Base-by-base conservation (phyloP, 2,329 filamentous ascomycete genomes). In the Byssothecium circinans region DNA sequence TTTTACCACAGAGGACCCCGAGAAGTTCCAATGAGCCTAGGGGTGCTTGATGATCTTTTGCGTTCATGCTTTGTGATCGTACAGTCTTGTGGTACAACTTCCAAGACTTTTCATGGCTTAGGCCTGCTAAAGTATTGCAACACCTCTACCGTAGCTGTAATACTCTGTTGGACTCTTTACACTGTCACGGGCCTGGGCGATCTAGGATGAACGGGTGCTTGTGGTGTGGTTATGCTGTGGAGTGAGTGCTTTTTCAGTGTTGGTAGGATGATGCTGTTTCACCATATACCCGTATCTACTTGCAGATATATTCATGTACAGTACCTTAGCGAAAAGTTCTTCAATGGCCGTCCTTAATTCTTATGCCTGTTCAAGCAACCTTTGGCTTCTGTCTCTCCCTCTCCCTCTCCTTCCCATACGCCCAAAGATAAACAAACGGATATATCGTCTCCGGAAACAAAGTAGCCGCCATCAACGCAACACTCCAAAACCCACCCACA, bases 1-100 rank as follows among this genome's bases (percentile, higher is more conserved):
- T 85, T 23, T 67, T 86, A 23, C 60, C 60, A 33, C 61, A 60
- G 34, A 74, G 73, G 43, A 75, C 71, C 35, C 74, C 75, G 3
- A 54, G 52, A 22, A 22, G 51, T 5, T 60, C 56, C 11, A 60
- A 55, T 50, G 59, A 54, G 17, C 57, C 61, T 14, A 50, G 47
- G 27, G 30, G 36, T 18, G 33, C 25, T 8, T 27, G 23, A 41
- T 19, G 17, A 15, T 23, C 6, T 37, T 4, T 18, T 25, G 23
- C 23, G 6, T 32, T 32, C 7, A 12, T 8, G 8, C 29, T 32
- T 32, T 32, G 14, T 32, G 29, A 14, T 32, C 4, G 14, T 32
- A n/a, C 6, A 12, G n/a, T n/a, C n/a, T n/a, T n/a, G n/a, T n/a
- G n/a, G n/a, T n/a, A n/a, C n/a, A n/a, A n/a, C n/a, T n/a, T n/a